Conservation (phyloP, 768 basidiomycete species). For the Leucosporidium creatinivorum region DNA sequence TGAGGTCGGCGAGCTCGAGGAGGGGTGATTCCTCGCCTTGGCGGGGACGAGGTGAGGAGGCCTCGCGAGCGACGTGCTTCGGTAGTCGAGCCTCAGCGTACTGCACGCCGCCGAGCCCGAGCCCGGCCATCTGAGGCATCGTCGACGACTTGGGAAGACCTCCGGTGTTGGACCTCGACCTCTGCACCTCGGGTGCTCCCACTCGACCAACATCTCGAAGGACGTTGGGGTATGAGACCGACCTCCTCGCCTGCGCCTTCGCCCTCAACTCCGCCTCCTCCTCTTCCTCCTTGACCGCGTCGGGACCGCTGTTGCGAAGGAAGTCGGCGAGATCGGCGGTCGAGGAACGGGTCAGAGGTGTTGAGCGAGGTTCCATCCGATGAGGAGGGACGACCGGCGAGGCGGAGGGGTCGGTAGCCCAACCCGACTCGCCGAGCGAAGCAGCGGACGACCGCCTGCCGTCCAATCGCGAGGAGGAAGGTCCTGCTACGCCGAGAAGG, state of each 20-base stretch:
- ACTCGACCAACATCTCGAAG: no score
- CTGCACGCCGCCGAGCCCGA: not conserved
- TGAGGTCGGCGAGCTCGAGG: constrained; percentile 9
- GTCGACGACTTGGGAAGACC: no score
- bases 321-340: constrained; percentile 22
- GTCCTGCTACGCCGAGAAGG: not conserved
- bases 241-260: not conserved
- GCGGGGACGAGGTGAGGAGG: not conserved
- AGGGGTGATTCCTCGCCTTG: not conserved
- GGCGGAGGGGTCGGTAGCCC: not conserved
- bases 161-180: no score
- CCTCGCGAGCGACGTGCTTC: not conserved
- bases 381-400: not conserved
- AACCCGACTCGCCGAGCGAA: not conserved
- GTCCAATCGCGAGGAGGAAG: not conserved
- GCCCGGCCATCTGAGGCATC: not conserved
- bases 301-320: constrained; percentile 13
- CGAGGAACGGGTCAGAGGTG: not conserved
- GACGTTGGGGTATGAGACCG: not conserved
- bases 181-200: no score
- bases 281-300: not conserved
- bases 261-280: no score
- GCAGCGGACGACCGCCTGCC: not conserved
- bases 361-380: constrained; percentile 8
- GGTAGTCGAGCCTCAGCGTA: not conserved